Percentiles rank a stretch among this genome's conserved stretches.
Evolutionary conservation across 768 basidiomycete genomes (phyloP).

Genomic region (Sarcodon aspratus): DNA sequence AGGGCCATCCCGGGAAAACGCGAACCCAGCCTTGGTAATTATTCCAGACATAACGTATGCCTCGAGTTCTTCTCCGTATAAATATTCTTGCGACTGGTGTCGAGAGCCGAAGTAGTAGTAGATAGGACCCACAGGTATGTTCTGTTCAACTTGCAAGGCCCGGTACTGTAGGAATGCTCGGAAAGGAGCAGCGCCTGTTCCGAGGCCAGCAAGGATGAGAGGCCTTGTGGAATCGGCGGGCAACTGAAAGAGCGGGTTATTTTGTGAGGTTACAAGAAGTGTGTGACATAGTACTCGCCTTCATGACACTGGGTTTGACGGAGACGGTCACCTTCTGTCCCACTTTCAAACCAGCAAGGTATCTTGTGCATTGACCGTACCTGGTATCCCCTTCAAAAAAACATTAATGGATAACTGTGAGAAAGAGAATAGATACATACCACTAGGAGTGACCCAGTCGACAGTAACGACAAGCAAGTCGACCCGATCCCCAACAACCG

Average conservation of each 20-base stretch:
- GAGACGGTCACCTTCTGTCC: conserved; percentile 96
- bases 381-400: conserved; percentile 46
- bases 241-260: conserved; percentile 33
- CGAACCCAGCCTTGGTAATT: conserved; percentile 85
- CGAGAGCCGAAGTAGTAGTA: conserved; percentile 99
- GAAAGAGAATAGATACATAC: conserved; percentile 30
- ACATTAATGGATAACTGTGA: background rate
- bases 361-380: conserved; percentile 94
- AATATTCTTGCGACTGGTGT: conserved; percentile 89
- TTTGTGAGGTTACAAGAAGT: conserved; percentile 1
- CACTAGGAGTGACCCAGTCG: conserved; percentile 81
- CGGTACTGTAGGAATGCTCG: conserved; percentile 97
- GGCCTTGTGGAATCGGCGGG: conserved; percentile 81
- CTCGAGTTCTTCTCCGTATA: conserved; percentile 95
- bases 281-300: conserved; percentile 35
- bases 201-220: conserved; percentile 96
- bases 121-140: conserved; percentile 77
- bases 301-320: conserved; percentile 99
- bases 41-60: conserved; percentile 79
- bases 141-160: conserved; percentile 67
- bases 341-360: conserved; percentile 70
- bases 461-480: conserved; percentile 95
- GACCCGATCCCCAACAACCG: conserved; percentile 88
- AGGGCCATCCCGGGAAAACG: conserved; percentile 90
- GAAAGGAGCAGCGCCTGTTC: conserved; percentile 98